Evolutionary conservation across 2,329 filamentous ascomycete genomes (phyloP).

Genomic region (Elsinoe perseae): DNA sequence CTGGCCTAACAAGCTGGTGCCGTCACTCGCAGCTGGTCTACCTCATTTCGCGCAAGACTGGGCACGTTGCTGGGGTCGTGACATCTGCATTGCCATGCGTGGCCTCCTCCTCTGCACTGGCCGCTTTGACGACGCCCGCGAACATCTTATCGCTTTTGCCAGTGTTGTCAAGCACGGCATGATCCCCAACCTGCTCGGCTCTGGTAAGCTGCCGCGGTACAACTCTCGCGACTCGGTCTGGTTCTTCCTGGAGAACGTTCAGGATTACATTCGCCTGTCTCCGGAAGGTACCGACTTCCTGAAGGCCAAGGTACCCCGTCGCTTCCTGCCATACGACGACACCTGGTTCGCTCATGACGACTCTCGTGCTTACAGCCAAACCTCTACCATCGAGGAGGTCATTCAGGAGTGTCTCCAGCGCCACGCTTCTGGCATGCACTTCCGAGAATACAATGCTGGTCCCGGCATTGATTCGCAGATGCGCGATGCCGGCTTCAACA

Average conservation of each 20-base stretch:
- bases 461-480: slow-evolving; percentile 85
- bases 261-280: slow-evolving; percentile 79
- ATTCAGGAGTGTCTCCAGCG: slow-evolving; percentile 90
- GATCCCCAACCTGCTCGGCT: slow-evolving; percentile 89
- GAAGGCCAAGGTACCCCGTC: slow-evolving; percentile 66
- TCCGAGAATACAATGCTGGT: slow-evolving; percentile 90
- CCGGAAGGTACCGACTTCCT: slow-evolving; percentile 69
- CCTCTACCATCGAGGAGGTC: slow-evolving; percentile 77
- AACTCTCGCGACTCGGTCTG: slow-evolving; percentile 94
- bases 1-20: slow-evolving; percentile 76
- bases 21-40: slow-evolving; percentile 81
- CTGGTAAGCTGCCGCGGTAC: slow-evolving; percentile 79
- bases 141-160: slow-evolving; percentile 90
- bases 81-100: slow-evolving; percentile 91
- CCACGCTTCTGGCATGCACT: slow-evolving; percentile 83
- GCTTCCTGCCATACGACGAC: slow-evolving; percentile 92
- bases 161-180: slow-evolving; percentile 97
- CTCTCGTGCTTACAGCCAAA: slow-evolving; percentile 71
- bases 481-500: slow-evolving; percentile 84
- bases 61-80: slow-evolving; percentile 94
- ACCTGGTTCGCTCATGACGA: slow-evolving; percentile 85
- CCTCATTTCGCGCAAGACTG: slow-evolving; percentile 91
- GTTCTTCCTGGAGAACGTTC: slow-evolving; percentile 95
- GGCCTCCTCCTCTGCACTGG: slow-evolving; percentile 88
- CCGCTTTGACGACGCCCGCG: slow-evolving; percentile 77